Conservation (phyloP, 768 basidiomycete genomes). For the Ramaria rubella region DNA sequence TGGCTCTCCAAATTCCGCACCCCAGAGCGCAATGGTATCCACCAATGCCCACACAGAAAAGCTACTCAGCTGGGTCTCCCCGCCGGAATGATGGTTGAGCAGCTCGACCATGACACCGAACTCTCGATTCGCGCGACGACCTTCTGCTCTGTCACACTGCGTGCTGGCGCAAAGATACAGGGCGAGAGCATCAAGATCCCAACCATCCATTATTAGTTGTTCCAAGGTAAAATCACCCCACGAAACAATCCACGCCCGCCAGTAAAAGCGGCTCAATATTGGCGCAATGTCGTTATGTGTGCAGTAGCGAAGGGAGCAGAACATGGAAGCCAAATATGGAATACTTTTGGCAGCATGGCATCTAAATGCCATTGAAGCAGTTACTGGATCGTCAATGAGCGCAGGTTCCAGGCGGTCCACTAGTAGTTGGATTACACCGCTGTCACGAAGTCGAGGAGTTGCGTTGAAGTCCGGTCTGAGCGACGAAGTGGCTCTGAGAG, state of each 20-base stretch:
- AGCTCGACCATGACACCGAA: constrained; percentile 5
- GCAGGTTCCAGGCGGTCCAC: not conserved
- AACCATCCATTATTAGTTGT: constrained; percentile 1
- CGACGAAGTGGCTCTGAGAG: not conserved
- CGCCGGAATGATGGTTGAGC: not conserved
- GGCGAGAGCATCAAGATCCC: constrained; percentile 6
- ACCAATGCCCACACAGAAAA: constrained; percentile 8
- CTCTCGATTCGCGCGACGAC: not conserved
- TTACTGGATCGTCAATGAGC: not conserved
- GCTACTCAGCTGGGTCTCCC: not conserved
- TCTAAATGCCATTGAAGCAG: not conserved
- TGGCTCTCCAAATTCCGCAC: not conserved
- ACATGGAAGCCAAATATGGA: constrained; percentile 1
- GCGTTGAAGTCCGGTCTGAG: constrained; percentile 3
- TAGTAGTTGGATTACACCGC: not conserved
- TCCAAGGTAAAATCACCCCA: constrained; percentile 6
- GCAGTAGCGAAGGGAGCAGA: not conserved
- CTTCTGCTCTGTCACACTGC: constrained; percentile 5
- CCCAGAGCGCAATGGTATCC: constrained; percentile 2
- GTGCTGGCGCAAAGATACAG: constrained; percentile 4
- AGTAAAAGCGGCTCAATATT: not conserved
- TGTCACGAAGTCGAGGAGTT: not conserved
- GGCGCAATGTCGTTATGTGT: constrained; percentile 1
- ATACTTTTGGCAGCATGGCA: not conserved
- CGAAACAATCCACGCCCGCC: constrained; percentile 6